phyloP scores from a whole-genome alignment of 192 early-diverging fungal genomes.

The Umbelopsis sp. region DNA sequence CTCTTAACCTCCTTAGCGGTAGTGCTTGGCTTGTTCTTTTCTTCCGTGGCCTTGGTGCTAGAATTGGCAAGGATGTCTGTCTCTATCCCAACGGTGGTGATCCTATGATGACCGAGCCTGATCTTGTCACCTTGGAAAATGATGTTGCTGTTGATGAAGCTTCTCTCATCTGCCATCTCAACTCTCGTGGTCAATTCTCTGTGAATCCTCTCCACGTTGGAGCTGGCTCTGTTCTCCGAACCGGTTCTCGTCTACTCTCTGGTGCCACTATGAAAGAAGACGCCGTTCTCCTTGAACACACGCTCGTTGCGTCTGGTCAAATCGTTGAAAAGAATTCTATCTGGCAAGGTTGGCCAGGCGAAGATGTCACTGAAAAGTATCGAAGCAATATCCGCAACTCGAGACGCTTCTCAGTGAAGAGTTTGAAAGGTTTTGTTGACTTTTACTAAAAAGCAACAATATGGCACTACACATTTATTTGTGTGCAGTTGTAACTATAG shows the following conservation, averaged over 20 bases:
- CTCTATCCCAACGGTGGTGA: conserved; percentile 51
- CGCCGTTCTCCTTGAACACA: conserved; percentile 40
- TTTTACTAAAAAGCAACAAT: conserved; percentile 22
- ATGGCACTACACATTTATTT: conserved; percentile 8
- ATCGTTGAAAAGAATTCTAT: conserved; percentile 29
- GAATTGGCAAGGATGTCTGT: conserved; percentile 46
- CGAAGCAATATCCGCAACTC: conserved; percentile 22
- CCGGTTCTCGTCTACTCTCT: conserved; percentile 48
- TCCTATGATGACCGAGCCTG: conserved; percentile 58
- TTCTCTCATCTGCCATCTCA: conserved; percentile 47
- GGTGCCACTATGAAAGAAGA: conserved; percentile 35
- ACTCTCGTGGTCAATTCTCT: conserved; percentile 47
- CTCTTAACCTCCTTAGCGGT: conserved; percentile 43
- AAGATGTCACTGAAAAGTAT: conserved; percentile 22
- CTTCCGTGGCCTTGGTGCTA: conserved; percentile 47
- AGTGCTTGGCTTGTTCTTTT: conserved; percentile 42
- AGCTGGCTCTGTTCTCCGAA: conserved; percentile 36
- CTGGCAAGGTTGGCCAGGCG: conserved; percentile 50
- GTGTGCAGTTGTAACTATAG: neutral
- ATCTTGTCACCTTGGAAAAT: conserved; percentile 47
- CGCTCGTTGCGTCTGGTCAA: conserved; percentile 44
- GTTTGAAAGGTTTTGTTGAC: conserved; percentile 27
- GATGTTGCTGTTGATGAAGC: conserved; percentile 46
- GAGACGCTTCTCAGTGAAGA: conserved; percentile 26
- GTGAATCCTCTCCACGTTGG: conserved; percentile 47